Evolutionary conservation across 2,329 filamentous ascomycete species (phyloP).

Genomic region (Fusarium graminum): DNA sequence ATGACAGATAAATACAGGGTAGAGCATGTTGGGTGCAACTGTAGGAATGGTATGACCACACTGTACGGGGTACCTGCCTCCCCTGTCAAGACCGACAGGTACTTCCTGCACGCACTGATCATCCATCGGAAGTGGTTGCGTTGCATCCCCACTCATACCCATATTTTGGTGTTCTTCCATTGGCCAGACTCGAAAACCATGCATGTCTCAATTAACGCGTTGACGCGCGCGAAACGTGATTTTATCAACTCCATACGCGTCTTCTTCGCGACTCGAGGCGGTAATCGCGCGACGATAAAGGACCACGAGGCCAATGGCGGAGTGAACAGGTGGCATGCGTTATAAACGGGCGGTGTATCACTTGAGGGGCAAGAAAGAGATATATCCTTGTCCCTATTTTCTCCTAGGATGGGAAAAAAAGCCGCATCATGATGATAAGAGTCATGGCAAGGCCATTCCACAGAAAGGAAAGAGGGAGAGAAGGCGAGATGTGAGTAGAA

Average conservation of each 20-base stretch:
- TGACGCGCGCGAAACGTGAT: conserved; percentile 29
- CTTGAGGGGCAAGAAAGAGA: conserved; percentile 4
- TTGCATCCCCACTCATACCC: conserved; percentile 31
- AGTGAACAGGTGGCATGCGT: conserved; percentile 17
- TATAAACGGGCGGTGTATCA: conserved; percentile 19
- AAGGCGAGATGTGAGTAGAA: conserved; percentile 1
- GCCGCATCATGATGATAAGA: background rate
- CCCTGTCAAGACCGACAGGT: conserved; percentile 27
- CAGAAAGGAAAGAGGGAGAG: background rate
- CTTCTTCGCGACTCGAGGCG: conserved; percentile 28
- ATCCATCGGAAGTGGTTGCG: conserved; percentile 47
- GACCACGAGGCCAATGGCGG: conserved; percentile 32
- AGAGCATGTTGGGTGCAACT: background rate
- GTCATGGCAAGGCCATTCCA: conserved; percentile 8
- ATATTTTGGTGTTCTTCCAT: conserved; percentile 24
- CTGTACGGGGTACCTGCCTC: conserved; percentile 17
- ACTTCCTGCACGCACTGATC: conserved; percentile 43
- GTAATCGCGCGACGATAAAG: conserved; percentile 27
- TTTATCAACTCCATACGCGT: conserved; percentile 27
- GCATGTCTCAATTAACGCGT: conserved; percentile 39
- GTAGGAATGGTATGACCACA: conserved; percentile 8
- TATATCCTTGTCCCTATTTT: conserved; percentile 8
- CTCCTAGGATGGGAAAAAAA: background rate
- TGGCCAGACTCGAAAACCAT: conserved; percentile 18
- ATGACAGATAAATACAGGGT: conserved; percentile 3